Evolutionary conservation across 2,329 filamentous ascomycete genomes (phyloP), one percentile per base, ranked within the genome.

Genomic region (Diaporthe ilicicola): DNA sequence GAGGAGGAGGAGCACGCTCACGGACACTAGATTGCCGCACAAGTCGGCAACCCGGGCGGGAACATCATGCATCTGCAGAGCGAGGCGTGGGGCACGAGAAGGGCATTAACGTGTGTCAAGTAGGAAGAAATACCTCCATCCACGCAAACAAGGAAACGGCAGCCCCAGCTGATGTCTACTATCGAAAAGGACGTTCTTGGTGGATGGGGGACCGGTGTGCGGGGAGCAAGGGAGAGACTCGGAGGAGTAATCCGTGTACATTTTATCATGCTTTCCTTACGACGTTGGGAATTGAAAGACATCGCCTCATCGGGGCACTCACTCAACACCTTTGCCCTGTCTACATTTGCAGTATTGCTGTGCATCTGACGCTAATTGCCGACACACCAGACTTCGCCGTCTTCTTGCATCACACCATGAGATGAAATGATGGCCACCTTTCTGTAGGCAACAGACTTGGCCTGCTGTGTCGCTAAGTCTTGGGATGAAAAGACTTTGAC

Each of bases 1-100:
- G 83, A 89, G 79, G 89, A 89, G 76, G 70, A 69, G 76, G 84
- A 85, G 74, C 78, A 74, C 69, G 79, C 80, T 70, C 79, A 79
- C 74, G 79, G 80, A 75, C 87, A 89, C 82, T 90, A 88, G 51
- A 71, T 50, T 64, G 37, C 59, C 29, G 44, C 67, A 42, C 37
- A 62, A 48, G 54, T 53, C 50, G 55, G 55, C 55, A 59, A 22
- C n/a, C 44, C 6, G 48, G 24, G 24, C 10, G 34, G 62, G 61
- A 13, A 24, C 27, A 53, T 17, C 17, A 34, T 3, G 27, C 3
- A 48, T n/a, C 24, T 17, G 27, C 34, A 53, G 27, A 54, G 46
- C 46, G 62, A 66, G 19, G 9, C 22, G 46, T 32, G 22, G n/a
- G 32, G 22, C 22, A 22, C 54, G 22, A 51, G 66, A 54, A 34